Evolutionary conservation across 1,139 yeast genomes (phyloP).

Genomic region (Saccharomycopsis hybrid): DNA sequence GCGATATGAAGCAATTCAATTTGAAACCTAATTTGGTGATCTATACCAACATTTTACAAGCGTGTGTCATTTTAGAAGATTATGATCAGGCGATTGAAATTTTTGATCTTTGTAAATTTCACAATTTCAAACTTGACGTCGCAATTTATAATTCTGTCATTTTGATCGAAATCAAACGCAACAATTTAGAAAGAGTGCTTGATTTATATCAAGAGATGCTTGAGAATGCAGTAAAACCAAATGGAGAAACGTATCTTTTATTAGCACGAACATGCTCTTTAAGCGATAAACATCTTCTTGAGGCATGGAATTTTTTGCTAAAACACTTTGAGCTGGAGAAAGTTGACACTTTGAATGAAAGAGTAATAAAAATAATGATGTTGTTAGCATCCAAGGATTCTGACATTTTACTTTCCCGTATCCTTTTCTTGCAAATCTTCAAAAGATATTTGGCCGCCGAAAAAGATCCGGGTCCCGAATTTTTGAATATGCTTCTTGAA

Average conservation of each 20-base stretch:
- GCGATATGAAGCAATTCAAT: slow-evolving; percentile 40
- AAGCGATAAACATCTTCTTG: slow-evolving; percentile 36
- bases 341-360: slow-evolving; percentile 39
- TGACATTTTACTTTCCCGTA: slow-evolving; percentile 68
- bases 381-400: slow-evolving; percentile 73
- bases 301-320: slow-evolving; percentile 74
- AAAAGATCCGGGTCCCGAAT: slow-evolving; percentile 33
- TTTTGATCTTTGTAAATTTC: slow-evolving; percentile 81
- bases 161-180: slow-evolving; percentile 53
- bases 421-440: slow-evolving; percentile 52
- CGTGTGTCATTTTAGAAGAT: slow-evolving; percentile 52
- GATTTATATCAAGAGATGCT: slow-evolving; percentile 73
- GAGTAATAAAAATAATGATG: slow-evolving; percentile 62
- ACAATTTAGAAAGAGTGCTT: slow-evolving; percentile 64
- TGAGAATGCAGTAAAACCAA: slow-evolving; percentile 35
- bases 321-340: slow-evolving; percentile 45
- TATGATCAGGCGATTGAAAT: slow-evolving; percentile 61
- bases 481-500: slow-evolving; percentile 49
- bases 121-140: slow-evolving; percentile 57
- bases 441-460: slow-evolving; percentile 28
- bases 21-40: slow-evolving; percentile 51
- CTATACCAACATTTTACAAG: slow-evolving; percentile 59
- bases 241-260: slow-evolving; percentile 48
- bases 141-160: slow-evolving; percentile 67
- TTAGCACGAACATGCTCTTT: slow-evolving; percentile 72